Base-by-base conservation (phyloP, 2,329 filamentous ascomycete genomes). In the Talaromyces funiculosus region DNA sequence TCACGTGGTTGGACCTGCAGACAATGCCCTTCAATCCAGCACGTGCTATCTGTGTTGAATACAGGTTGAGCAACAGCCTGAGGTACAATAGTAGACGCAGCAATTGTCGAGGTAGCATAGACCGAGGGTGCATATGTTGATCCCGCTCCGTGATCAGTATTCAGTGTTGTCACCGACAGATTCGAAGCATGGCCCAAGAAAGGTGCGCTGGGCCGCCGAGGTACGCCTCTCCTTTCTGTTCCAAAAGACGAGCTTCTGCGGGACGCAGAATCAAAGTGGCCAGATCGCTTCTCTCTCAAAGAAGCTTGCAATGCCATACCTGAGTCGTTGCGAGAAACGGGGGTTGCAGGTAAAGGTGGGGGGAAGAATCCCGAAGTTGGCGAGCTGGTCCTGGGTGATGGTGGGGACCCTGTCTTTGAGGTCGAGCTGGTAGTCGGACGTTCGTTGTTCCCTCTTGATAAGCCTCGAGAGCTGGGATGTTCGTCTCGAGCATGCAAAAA, bases 211-310 rank as follows among this genome's bases (percentile, higher is more conserved):
- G 89, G 88, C 43, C 77, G 79, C 67, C 83, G 79, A 53, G 83
- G 78, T 60, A 75, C 66, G 12, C 67, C 67, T 66, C 86, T 83
- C 72, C 86, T 87, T 66, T 90, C 90, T 70, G 92, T 81, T 31
- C 88, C 90, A 74, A 96, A 95, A 1, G 92, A 96, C n/a, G 92
- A 96, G 77, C 92, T 97, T 65, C 93, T 86, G 62, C 92, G 85
- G n/a, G 89, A 89, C 65, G 80, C 76, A 60, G 88, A 85, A 68
- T 94, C 90, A 67, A 97, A 96, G 72, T 97, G 91, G 1, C 90
- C 92, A 3, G 94, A 97, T 56, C 93, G 86, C 79, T 97, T 99
- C 76, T 97, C 94, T 33, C 92, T 86, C 61, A 99, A 80, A 4
- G 90, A 96, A 18, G 90, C 86, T 64, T 92, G 88, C 60, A 96